phyloP scores from a whole-genome alignment of 1,284 basidiomycete species.

The Ustilago bromivora region DNA sequence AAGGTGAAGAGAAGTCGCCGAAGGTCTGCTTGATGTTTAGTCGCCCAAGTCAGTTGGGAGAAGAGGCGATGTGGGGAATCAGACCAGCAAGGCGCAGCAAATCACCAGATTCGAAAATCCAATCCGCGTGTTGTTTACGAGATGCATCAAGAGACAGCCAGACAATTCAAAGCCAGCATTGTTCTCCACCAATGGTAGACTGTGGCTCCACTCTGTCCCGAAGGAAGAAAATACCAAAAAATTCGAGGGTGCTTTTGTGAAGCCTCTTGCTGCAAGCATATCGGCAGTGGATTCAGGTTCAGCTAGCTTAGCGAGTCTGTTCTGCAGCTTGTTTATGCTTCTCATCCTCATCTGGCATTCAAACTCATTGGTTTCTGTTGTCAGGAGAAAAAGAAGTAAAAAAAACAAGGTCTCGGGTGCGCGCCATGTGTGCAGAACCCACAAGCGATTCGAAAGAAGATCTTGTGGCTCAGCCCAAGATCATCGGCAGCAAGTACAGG shows the following conservation, averaged over 20 bases:
- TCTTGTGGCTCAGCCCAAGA: neutral
- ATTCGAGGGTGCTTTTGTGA: slow-evolving; percentile 1
- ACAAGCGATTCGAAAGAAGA: neutral
- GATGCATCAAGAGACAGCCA: neutral
- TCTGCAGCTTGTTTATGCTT: neutral
- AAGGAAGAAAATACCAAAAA: neutral
- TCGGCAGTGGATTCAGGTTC: slow-evolving; percentile 4
- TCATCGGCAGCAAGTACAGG: too few species aligned
- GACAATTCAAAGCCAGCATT: neutral
- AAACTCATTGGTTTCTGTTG: neutral
- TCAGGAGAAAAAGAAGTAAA: neutral
- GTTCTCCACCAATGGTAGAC: neutral
- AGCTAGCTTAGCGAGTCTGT: slow-evolving; percentile 9
- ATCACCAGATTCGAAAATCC: neutral
- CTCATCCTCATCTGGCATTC: slow-evolving; percentile 2
- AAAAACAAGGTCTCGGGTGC: neutral
- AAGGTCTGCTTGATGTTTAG: neutral
- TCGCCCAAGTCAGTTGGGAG: neutral
- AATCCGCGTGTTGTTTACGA: neutral
- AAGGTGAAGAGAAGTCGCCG: neutral
- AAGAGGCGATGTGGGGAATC: neutral
- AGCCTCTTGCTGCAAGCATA: neutral
- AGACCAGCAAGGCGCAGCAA: neutral
- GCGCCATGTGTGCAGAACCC: neutral
- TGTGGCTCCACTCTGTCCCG: too few species aligned